These are phyloP conservation scores for Solanum appendiculatum DNA, from an alignment of 257 asterid genomes.

Conservation along the genomic window DNA sequence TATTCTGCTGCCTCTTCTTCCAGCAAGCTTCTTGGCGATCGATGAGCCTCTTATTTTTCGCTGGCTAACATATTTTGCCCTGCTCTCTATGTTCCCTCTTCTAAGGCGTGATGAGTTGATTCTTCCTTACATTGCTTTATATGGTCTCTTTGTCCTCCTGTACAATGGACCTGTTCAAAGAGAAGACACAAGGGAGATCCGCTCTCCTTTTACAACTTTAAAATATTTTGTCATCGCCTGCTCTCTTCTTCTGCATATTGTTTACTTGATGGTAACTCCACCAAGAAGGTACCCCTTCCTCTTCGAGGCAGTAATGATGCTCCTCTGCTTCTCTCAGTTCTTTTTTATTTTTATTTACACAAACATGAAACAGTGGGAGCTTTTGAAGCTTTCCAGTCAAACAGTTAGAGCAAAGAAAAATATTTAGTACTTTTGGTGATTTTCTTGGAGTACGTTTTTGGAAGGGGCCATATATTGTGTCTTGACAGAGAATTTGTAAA, in stretches of 20 bases:
- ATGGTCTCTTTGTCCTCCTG: conserved; percentile 62
- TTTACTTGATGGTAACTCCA: conserved; percentile 60
- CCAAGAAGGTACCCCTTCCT: conserved; percentile 76
- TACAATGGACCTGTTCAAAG: conserved; percentile 52
- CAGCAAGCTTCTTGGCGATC: conserved; percentile 78
- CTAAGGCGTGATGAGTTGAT: conserved; percentile 63
- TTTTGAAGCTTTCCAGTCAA: conserved; percentile 19
- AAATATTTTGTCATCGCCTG: conserved; percentile 30
- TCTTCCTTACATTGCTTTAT: conserved; percentile 54
- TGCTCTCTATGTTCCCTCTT: conserved; percentile 95
- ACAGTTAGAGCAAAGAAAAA: conserved; percentile 39
- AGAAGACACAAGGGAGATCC: conserved; percentile 20
- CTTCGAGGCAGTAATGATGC: conserved; percentile 83
- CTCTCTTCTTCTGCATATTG: conserved; percentile 53
- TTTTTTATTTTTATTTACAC: conserved; percentile 34
- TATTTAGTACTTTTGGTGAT: conserved; percentile 19
- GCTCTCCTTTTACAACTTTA: conserved; percentile 11
- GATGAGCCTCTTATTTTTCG: conserved; percentile 64
- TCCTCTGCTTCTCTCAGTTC: conserved; percentile 76
- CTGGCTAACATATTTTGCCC: conserved; percentile 57
- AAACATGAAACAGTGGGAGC: conserved; percentile 58
- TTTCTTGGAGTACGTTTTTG: not conserved
- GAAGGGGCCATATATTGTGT: not conserved
- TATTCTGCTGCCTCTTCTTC: conserved; percentile 84
- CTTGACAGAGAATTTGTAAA: not conserved